Percentiles rank a stretch among this genome's conserved stretches.
These are phyloP conservation scores for Chaetoceros tenuissimus DNA, from an alignment of 108 stramenopile genomes.

Conservation along the genomic window DNA sequence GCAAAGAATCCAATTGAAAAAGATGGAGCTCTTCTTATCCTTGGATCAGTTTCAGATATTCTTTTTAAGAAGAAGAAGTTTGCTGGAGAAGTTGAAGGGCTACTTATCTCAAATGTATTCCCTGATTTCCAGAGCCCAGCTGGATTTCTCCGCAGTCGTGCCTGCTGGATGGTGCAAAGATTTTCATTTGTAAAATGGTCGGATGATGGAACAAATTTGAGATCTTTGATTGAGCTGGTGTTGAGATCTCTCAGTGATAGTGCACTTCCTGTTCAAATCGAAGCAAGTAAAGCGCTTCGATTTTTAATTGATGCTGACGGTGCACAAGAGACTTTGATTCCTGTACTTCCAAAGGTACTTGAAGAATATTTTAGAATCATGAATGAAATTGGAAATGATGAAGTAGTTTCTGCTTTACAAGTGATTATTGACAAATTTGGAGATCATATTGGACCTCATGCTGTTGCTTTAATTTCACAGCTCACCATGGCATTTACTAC, in stretches of 20 bases:
- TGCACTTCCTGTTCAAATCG: conserved; percentile 95
- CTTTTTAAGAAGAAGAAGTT: conserved; percentile 78
- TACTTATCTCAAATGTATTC: conserved; percentile 85
- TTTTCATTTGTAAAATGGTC: conserved; percentile 71
- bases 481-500: conserved; percentile 80
- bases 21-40: conserved; percentile 85
- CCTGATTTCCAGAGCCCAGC: conserved; percentile 90
- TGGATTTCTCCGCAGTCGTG: conserved; percentile 86
- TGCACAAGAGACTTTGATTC: conserved; percentile 78
- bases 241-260: conserved; percentile 84
- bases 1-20: conserved; percentile 83
- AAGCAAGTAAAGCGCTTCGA: conserved; percentile 88
- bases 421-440: conserved; percentile 91
- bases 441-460: conserved; percentile 92
- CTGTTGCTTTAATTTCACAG: conserved; percentile 81
- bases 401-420: conserved; percentile 89
- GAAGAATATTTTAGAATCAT: conserved; percentile 97
- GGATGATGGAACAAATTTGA: conserved; percentile 65
- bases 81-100: conserved; percentile 64
- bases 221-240: conserved; percentile 54
- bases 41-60: conserved; percentile 81
- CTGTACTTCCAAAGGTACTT: conserved; percentile 87
- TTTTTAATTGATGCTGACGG: conserved; percentile 87
- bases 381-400: conserved; percentile 95
- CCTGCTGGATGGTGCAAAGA: conserved; percentile 93